phyloP scores from a whole-genome alignment of 768 basidiomycete species.

The Termitomyces sp. region DNA sequence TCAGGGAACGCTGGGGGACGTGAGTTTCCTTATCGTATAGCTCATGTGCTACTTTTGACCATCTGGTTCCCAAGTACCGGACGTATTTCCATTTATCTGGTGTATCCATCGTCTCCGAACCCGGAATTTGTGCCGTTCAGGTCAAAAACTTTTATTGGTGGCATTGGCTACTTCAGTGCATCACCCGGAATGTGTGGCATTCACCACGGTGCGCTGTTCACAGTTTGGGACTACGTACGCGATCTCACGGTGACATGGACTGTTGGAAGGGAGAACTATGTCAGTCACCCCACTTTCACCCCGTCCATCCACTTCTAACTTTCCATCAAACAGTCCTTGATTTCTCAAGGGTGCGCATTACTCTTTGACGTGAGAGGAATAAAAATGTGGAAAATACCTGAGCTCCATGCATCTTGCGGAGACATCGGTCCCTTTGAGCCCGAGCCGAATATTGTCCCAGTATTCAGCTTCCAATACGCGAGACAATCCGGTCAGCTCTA shows the following conservation, averaged over 20 bases:
- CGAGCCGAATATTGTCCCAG: neutral
- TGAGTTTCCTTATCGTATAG: neutral
- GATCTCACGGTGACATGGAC: slow-evolving; percentile 4
- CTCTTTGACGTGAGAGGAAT: slow-evolving; percentile 4
- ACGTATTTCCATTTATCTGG: neutral
- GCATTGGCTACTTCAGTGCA: slow-evolving; percentile 1
- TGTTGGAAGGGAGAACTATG: slow-evolving; percentile 3
- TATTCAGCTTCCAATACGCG: slow-evolving; percentile 3
- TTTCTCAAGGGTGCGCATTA: slow-evolving; percentile 5
- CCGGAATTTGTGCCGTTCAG: slow-evolving; percentile 1
- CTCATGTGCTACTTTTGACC: neutral
- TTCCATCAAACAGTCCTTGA: neutral
- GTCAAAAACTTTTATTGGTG: neutral
- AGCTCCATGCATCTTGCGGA: neutral
- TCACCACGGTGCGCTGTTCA: neutral
- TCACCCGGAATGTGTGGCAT: slow-evolving; percentile 1
- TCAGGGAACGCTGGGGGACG: slow-evolving; percentile 1
- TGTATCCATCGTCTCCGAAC: neutral
- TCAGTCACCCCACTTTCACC: neutral
- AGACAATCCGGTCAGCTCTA: neutral
- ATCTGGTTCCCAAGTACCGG: neutral
- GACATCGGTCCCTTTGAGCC: neutral
- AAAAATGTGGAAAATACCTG: slow-evolving; percentile 2
- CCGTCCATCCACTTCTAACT: neutral
- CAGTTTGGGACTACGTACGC: neutral